Evolutionary conservation across 345 rosid genomes (phyloP).

Genomic region (Populus pruinosa): DNA sequence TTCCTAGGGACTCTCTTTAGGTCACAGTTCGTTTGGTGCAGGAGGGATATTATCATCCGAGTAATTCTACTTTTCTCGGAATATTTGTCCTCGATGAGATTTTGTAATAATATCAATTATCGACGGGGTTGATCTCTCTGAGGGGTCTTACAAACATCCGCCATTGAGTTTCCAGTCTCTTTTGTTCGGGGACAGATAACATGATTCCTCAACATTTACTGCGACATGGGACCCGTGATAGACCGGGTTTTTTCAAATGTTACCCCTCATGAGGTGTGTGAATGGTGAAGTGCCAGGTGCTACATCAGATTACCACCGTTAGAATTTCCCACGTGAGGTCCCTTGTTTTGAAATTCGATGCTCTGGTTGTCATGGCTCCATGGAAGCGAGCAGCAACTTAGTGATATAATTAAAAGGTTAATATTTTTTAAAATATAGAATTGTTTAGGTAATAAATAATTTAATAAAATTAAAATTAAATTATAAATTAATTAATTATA

Average conservation of each 20-base stretch:
- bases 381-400: no score
- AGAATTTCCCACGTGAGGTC: not conserved
- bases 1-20: no score
- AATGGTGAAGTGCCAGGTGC: not conserved
- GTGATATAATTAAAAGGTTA: no score
- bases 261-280: not conserved
- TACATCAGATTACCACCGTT: not conserved
- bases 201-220: not conserved
- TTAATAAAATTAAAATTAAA: no score
- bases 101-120: not conserved
- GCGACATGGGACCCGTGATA: not conserved
- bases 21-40: no score
- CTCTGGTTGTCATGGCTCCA: not conserved
- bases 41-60: not conserved
- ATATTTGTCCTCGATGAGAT: not conserved
- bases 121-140: not conserved
- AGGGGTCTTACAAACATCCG: not conserved
- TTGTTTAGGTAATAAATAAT: no score
- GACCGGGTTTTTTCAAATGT: no score
- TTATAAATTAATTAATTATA: no score
- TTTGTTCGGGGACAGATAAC: not conserved
- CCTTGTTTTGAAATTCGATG: not conserved
- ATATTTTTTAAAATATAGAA: no score
- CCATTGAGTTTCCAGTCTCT: not conserved
- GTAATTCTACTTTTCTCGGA: not conserved